A percentile compares a stretch with the other conserved stretches of the same genome.
Evolutionary conservation across 306 rosid genomes (phyloP).

Genomic region (Spatholobus suberectus): DNA sequence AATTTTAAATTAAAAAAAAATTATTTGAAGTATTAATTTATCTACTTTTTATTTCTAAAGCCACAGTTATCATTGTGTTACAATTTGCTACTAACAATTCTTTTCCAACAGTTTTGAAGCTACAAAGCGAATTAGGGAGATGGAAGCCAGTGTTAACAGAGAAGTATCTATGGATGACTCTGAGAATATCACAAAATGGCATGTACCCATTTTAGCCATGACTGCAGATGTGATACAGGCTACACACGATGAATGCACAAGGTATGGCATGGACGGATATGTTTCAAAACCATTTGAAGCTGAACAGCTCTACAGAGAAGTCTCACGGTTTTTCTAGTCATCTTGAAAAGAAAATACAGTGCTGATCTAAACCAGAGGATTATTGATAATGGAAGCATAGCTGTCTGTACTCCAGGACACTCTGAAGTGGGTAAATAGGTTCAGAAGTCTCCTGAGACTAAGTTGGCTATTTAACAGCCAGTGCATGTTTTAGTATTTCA

Average conservation of each 20-base stretch:
- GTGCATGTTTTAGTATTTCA: constrained; percentile 16
- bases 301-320: constrained; percentile 90
- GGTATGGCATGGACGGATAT: constrained; percentile 92
- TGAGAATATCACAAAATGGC: constrained; percentile 56
- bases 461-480: constrained; percentile 44
- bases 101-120: constrained; percentile 75
- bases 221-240: constrained; percentile 98
- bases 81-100: constrained; percentile 2
- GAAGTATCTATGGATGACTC: constrained; percentile 50
- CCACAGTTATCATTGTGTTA: neutral
- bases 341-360: constrained; percentile 46
- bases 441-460: constrained; percentile 57
- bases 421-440: constrained; percentile 46
- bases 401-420: constrained; percentile 42
- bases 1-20: neutral
- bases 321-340: constrained; percentile 66
- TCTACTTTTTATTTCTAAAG: neutral
- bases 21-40: neutral
- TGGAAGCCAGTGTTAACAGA: constrained; percentile 54
- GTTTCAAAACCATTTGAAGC: constrained; percentile 98
- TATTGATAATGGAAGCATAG: constrained; percentile 38
- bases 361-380: constrained; percentile 41
- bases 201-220: constrained; percentile 90
- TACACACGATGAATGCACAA: constrained; percentile 77
- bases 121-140: constrained; percentile 67